Evolutionary conservation across 495 filamentous ascomycete species (phyloP), one percentile per base, ranked within the genome.

Genomic region (Durotheca rogersii): DNA sequence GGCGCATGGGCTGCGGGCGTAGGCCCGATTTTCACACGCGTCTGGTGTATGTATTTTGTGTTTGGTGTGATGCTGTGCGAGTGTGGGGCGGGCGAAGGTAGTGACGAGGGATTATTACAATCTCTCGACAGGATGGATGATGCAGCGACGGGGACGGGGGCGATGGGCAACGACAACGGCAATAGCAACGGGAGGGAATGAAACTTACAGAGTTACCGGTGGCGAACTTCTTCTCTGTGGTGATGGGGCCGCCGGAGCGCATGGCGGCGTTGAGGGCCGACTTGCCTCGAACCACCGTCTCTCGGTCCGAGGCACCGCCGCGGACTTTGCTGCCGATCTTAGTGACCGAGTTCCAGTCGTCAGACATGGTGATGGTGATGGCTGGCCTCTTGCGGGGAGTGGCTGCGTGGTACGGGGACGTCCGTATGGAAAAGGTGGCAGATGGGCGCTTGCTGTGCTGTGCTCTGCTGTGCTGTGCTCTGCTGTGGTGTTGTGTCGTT

Each of bases 161-260:
- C 6, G 17, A 15, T 34, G 17, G 7, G 30, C 32, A 38, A 15
- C 23, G 10, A n/a, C 11, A 36, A 12, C 29, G 23, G 9, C 23
- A 9, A 27, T 9, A 9, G 34, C 30, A 7, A 39, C 32, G 16
- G 27, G 25, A 3, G 23, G 7, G 29, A 49, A 31, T 47, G 23
- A 20, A 46, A 83, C 89, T 46, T 85, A 95, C 89, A 41, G 82
- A 49, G 67, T 95, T 95, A 58, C 81, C 83, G 29, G 78, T 78
- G 16, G 79, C 73, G 60, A 75, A 93, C 63, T 96, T 97, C 86
- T 99, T 99, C 77, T 97, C 91, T 5, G 91, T 95, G 35, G 80
- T 81, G 57, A 95, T 72, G 58, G 92, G 66, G 7, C 77, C 75
- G 32, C 93, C 93, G 23, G 76, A 77, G 25, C 93, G 81, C 71